These are phyloP conservation scores for Oxalis stricta DNA, from an alignment of 441 rosid species.

Conservation along the genomic window DNA sequence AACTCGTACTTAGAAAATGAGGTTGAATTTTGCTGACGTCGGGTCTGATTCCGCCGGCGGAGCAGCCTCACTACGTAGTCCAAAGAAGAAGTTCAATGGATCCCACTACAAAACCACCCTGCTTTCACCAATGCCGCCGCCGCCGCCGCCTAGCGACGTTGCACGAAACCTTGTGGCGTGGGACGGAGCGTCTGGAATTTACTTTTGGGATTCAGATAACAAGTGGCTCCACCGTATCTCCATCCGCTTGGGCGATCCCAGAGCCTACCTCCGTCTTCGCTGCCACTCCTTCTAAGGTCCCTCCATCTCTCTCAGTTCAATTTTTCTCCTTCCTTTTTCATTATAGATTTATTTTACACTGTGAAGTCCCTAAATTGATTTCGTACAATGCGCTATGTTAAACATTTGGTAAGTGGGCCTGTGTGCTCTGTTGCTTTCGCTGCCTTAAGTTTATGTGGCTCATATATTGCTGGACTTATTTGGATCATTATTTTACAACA, in stretches of 20 bases:
- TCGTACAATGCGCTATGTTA: no score
- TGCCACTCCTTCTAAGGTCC: slow-evolving; percentile 73
- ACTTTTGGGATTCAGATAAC: slow-evolving; percentile 48
- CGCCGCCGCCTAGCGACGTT: slow-evolving; percentile 22
- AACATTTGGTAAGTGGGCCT: no score
- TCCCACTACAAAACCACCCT: slow-evolving; percentile 63
- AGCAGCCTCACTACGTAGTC: no score
- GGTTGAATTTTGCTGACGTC: no score
- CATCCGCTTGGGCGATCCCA: slow-evolving; percentile 76
- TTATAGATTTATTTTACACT: no score
- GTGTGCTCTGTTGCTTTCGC: no score
- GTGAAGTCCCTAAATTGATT: no score
- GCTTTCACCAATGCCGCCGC: slow-evolving; percentile 33
- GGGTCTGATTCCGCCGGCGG: no score
- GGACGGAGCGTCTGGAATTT: slow-evolving; percentile 75
- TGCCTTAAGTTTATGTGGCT: no score
- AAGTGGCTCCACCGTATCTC: slow-evolving; percentile 62
- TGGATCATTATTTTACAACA: no score
- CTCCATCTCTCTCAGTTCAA: background rate
- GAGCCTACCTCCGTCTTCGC: slow-evolving; percentile 66
- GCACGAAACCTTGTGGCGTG: slow-evolving; percentile 54
- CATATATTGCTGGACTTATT: no score
- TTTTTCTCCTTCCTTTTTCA: background rate
- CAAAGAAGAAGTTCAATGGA: slow-evolving; percentile 52
- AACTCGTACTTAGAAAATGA: no score